Evolutionary conservation across 495 filamentous ascomycete genomes (phyloP).

Genomic region (Chaetomium tenue): DNA sequence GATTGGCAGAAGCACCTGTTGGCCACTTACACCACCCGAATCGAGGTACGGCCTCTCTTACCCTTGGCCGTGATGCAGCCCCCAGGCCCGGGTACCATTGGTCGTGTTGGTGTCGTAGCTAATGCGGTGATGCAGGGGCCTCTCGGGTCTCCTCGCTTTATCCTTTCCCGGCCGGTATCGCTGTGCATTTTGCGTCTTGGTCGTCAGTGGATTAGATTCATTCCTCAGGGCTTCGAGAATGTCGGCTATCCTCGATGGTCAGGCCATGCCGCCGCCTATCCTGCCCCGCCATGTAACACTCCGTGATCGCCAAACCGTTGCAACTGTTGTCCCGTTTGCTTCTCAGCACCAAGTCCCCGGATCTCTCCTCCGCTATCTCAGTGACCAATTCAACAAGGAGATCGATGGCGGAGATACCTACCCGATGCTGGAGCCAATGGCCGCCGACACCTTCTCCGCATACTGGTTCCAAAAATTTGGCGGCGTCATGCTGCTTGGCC

Average conservation of each 20-base stretch:
- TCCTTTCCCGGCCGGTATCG: neutral
- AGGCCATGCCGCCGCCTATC: slow-evolving; percentile 67
- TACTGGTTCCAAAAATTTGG: slow-evolving; percentile 98
- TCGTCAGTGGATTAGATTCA: too few relatives aligned
- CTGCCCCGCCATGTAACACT: slow-evolving; percentile 81
- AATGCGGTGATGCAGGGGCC: slow-evolving; percentile 1
- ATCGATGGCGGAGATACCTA: slow-evolving; percentile 97
- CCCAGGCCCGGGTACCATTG: neutral
- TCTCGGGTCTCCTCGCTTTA: neutral
- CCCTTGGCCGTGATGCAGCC: neutral
- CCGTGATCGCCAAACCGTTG: slow-evolving; percentile 83
- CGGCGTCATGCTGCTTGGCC: slow-evolving; percentile 88
- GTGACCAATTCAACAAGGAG: slow-evolving; percentile 85
- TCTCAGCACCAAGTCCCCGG: slow-evolving; percentile 70
- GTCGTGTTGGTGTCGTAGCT: neutral
- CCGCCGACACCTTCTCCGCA: slow-evolving; percentile 69
- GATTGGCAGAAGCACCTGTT: neutral
- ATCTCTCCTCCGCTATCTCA: slow-evolving; percentile 75
- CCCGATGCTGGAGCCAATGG: slow-evolving; percentile 80
- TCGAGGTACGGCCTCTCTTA: slow-evolving; percentile 16
- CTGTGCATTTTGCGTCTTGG: neutral
- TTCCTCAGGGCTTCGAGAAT: slow-evolving; percentile 48
- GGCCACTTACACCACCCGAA: neutral
- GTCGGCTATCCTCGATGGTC: slow-evolving; percentile 86
- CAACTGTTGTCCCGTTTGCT: slow-evolving; percentile 85